phyloP scores from a whole-genome alignment of 1,284 basidiomycete species.

The Schizophyllum amplum region DNA sequence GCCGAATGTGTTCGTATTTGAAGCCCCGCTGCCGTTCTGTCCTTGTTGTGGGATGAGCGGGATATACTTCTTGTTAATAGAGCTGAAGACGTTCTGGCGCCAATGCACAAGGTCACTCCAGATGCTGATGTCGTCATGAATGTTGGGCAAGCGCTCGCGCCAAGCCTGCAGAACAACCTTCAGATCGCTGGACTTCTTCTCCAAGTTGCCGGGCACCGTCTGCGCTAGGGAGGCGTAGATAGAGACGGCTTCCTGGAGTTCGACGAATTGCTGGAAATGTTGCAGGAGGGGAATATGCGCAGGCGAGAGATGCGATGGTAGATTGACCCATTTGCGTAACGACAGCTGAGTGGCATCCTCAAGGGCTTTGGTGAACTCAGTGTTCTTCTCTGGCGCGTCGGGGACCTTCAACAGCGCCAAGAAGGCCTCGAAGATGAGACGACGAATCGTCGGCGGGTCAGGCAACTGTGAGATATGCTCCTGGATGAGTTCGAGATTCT shows the following conservation, averaged over 20 bases:
- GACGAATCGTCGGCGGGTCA: conserved; percentile 86
- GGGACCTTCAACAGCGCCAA: conserved; percentile 73
- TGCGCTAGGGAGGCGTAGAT: conserved; percentile 88
- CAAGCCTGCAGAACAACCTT: conserved; percentile 96
- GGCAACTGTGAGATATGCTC: conserved; percentile 78
- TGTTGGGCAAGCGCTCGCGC: conserved; percentile 94
- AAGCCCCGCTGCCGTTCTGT: conserved; percentile 42
- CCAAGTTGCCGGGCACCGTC: conserved; percentile 86
- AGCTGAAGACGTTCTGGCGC: conserved; percentile 88
- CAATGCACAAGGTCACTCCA: conserved; percentile 99
- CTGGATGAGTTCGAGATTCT: conserved; percentile 76
- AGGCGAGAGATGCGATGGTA: conserved; percentile 81
- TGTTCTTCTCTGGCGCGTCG: conserved; percentile 59
- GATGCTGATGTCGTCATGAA: conserved; percentile 96
- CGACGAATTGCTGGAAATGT: conserved; percentile 99
- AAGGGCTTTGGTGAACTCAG: conserved; percentile 78
- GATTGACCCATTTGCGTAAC: conserved; percentile 90
- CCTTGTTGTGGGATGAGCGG: conserved; percentile 67
- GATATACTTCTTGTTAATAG: conserved; percentile 97
- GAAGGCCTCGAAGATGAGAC: conserved; percentile 95
- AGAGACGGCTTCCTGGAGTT: conserved; percentile 92
- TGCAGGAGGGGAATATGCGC: conserved; percentile 94
- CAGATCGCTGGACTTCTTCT: conserved; percentile 91
- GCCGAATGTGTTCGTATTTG: conserved; percentile 78
- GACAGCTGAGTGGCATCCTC: conserved; percentile 98